A percentile compares a stretch with the other conserved stretches of the same genome.
phyloP scores from a whole-genome alignment of 257 asterid species.

The Eucommia ulmoides region DNA sequence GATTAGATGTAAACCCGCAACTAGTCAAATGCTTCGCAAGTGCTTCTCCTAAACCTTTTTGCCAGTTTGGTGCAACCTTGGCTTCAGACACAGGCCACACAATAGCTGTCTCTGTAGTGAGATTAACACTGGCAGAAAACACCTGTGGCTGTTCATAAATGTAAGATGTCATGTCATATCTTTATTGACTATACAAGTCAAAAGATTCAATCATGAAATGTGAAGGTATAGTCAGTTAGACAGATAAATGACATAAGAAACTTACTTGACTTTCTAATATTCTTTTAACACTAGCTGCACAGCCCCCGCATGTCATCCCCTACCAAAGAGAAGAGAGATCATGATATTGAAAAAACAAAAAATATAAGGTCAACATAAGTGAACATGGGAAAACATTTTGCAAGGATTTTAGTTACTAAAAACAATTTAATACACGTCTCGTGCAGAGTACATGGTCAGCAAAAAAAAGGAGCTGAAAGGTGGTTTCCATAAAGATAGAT shows the following conservation, averaged over 20 bases:
- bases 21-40: conserved; percentile 90
- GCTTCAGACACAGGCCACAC: conserved; percentile 90
- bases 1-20: conserved; percentile 74
- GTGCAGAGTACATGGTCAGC: too few relatives aligned
- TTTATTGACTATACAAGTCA: not conserved
- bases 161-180: conserved; percentile 9
- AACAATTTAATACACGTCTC: too few relatives aligned
- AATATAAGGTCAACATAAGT: not conserved
- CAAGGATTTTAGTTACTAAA: too few relatives aligned
- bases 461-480: too few relatives aligned
- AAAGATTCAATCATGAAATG: not conserved
- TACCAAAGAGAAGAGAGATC: conserved; percentile 14
- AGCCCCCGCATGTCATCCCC: conserved; percentile 77
- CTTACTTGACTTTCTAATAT: conserved; percentile 48
- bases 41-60: conserved; percentile 69
- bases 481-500: too few relatives aligned
- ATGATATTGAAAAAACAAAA: not conserved
- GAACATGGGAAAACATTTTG: not conserved
- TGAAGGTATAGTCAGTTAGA: not conserved
- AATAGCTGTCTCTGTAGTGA: conserved; percentile 83
- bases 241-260: not conserved
- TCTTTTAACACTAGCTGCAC: conserved; percentile 57
- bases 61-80: conserved; percentile 72
- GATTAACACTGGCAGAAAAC: conserved; percentile 86
- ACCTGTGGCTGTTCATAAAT: conserved; percentile 67